Conservation (phyloP, 257 asterid genomes). For the Solanum dulcamara region DNA sequence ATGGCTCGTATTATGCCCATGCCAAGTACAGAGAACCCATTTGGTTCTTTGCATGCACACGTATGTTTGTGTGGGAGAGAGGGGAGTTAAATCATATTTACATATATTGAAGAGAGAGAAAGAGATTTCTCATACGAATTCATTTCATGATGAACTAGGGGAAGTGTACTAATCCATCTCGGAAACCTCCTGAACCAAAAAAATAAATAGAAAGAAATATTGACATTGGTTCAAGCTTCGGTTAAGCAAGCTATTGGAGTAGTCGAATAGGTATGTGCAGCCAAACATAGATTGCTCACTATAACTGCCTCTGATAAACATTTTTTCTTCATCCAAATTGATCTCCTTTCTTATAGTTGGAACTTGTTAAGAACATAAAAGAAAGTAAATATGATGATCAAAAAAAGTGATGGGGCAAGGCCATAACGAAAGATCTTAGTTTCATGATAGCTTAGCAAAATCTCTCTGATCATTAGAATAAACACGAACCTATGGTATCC, state of each 20-base stretch:
- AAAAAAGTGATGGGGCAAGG: not conserved
- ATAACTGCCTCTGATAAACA: not conserved
- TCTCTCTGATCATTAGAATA: not conserved
- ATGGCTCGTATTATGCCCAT: not conserved
- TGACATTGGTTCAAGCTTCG: not conserved
- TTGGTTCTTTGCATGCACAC: not conserved
- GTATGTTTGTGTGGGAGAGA: not conserved
- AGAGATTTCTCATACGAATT: not conserved
- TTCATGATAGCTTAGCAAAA: not conserved
- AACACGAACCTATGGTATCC: not conserved
- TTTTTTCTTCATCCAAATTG: not conserved
- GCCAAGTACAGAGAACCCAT: not conserved
- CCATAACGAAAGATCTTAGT: not conserved
- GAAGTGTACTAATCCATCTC: not conserved
- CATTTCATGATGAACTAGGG: not conserved
- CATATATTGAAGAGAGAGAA: not conserved
- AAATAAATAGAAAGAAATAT: not conserved
- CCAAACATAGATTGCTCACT: not conserved
- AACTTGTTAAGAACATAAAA: not conserved
- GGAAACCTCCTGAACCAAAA: not conserved
- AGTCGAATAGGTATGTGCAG: not conserved
- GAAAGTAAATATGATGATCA: not conserved
- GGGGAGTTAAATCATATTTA: not conserved
- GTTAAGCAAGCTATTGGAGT: not conserved
- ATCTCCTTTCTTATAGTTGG: not conserved